Evolutionary conservation across 805 yeast genomes (phyloP).

Genomic region (Pichia pseudocactophila): DNA sequence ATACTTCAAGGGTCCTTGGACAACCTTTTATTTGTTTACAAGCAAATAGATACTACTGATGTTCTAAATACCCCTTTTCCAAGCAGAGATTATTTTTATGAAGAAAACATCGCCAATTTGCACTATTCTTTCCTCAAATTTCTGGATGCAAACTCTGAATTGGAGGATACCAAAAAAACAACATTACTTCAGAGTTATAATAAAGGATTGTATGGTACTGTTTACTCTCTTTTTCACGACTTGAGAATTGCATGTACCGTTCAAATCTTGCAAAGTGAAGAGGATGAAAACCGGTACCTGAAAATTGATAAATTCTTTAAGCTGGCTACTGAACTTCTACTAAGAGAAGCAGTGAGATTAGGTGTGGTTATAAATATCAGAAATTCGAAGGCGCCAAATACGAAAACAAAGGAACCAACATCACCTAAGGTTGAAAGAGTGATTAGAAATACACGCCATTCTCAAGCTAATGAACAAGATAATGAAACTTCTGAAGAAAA

Average conservation of each 20-base stretch:
- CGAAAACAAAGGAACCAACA: constrained; percentile 11
- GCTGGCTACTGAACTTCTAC: constrained; percentile 49
- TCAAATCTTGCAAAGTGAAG: constrained; percentile 37
- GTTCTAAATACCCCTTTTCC: constrained; percentile 31
- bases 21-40: constrained; percentile 18
- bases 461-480: constrained; percentile 4
- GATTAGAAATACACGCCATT: constrained; percentile 1
- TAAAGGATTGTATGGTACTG: constrained; percentile 32
- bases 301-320: constrained; percentile 55
- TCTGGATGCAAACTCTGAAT: constrained; percentile 20
- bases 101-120: constrained; percentile 35
- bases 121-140: constrained; percentile 33
- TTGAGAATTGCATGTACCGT: constrained; percentile 45
- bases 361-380: constrained; percentile 23
- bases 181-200: constrained; percentile 37
- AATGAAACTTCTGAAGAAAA: constrained; percentile 11
- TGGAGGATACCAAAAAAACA: constrained; percentile 17
- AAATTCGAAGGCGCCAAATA: too few relatives aligned
- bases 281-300: constrained; percentile 41
- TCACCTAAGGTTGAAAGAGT: neutral
- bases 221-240: constrained; percentile 60
- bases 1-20: constrained; percentile 13
- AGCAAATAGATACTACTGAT: constrained; percentile 14
- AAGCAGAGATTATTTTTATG: constrained; percentile 31
- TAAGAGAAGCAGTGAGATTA: constrained; percentile 49